A percentile compares a stretch with the other conserved stretches of the same genome.
These are phyloP conservation scores for Piromyces finnis DNA, from an alignment of 192 early-diverging fungal species.

Conservation along the genomic window DNA sequence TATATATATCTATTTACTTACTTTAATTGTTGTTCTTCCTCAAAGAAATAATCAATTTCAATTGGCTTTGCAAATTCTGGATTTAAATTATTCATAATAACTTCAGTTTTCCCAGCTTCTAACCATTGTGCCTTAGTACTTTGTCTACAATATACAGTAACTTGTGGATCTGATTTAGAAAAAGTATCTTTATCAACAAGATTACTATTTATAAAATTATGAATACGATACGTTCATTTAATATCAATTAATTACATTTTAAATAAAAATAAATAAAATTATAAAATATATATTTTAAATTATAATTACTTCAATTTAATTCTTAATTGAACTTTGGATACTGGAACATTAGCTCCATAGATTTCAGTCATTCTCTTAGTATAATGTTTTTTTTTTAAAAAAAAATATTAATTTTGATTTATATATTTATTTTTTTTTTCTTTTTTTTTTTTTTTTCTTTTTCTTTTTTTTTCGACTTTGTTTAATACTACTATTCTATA, in stretches of 20 bases:
- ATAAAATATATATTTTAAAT: too few species aligned
- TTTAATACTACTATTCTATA: too few species aligned
- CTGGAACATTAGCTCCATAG: not conserved
- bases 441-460: too few species aligned
- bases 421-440: too few species aligned
- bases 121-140: not conserved
- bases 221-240: too few species aligned
- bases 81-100: conserved; percentile 20
- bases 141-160: not conserved
- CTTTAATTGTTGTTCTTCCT: conserved; percentile 16
- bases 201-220: not conserved
- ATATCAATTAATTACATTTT: too few species aligned
- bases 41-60: conserved; percentile 20
- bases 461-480: too few species aligned
- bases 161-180: not conserved
- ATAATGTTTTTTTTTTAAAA: not conserved
- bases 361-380: not conserved
- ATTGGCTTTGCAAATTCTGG: conserved; percentile 19
- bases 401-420: too few species aligned
- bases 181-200: not conserved
- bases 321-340: not conserved
- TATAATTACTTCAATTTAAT: not conserved
- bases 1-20: conserved; percentile 1
- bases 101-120: conserved; percentile 15
- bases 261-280: too few species aligned